Base-by-base conservation (phyloP, 345 rosid genomes). In the Populus deltoides region DNA sequence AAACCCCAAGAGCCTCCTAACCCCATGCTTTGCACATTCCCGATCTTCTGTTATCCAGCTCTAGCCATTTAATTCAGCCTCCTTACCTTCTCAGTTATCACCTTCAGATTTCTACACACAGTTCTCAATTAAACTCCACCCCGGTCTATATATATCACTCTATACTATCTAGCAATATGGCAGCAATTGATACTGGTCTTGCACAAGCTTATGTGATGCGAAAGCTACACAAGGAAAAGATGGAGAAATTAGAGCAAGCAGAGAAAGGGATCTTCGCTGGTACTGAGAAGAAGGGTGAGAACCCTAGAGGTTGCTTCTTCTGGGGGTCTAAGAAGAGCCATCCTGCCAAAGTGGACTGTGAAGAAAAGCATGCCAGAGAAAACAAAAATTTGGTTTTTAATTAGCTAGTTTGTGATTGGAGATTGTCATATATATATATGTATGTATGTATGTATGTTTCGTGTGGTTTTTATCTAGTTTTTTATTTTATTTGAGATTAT, bases 141-240 rank as follows among this genome's bases (percentile, higher is more conserved):
- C n/a, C n/a, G n/a, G n/a, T n/a, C n/a, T n/a, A n/a, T n/a, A n/a
- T n/a, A n/a, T n/a, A n/a, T n/a, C n/a, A n/a, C n/a, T 53, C 24
- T 18, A 20, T 2, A 18, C 18, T 7, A 17, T n/a, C 63, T n/a
- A 57, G 62, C 74, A 68, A 79, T 85, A 79, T 85, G 85, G 73
- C 81, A 16, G 77, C 75, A 22, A 31, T 59, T 59, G 63, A 59
- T 59, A 59, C 63, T 0, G 63, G 63, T 65, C 77, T 90, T 4
- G 89, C 86, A 24, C 90, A 90, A 65, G 87, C 72, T 71, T 90
- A 88, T 45, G 83, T 77, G 15, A 77, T 81, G 77, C 66, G 79
- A 45, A 68, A 78, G 81, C 41, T 73, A 13, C 51, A 74, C 68
- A 62, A 78, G 39, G 81, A 77, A 51, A 78, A 78, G 71, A 81